These are phyloP conservation scores for Exophiala alcalophila DNA, from an alignment of 2,329 filamentous ascomycete genomes.

Conservation along the genomic window DNA sequence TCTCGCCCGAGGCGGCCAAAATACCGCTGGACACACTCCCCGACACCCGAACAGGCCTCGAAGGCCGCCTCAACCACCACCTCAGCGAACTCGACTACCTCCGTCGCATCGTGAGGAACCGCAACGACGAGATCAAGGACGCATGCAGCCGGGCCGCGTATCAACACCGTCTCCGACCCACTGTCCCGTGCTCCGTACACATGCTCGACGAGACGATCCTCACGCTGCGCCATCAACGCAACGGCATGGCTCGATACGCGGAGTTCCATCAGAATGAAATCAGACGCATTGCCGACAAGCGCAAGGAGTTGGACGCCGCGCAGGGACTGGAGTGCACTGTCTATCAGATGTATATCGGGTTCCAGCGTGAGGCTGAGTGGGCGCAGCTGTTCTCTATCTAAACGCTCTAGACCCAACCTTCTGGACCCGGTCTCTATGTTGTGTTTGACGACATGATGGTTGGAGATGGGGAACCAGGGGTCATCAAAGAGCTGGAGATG, in stretches of 20 bases:
- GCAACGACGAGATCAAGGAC: constrained; percentile 12
- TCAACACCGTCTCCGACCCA: constrained; percentile 5
- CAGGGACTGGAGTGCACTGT: constrained; percentile 22
- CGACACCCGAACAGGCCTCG: constrained; percentile 9
- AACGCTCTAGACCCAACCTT: neutral
- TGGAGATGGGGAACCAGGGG: too few species aligned
- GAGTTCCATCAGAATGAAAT: constrained; percentile 31
- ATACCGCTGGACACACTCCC: constrained; percentile 7
- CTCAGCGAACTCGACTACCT: constrained; percentile 8
- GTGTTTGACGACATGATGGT: too few species aligned
- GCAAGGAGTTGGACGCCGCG: constrained; percentile 19
- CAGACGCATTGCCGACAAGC: constrained; percentile 27
- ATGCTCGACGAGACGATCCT: constrained; percentile 10
- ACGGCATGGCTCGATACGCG: constrained; percentile 14
- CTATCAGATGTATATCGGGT: constrained; percentile 22
- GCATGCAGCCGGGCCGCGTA: constrained; percentile 8
- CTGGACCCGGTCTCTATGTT: neutral
- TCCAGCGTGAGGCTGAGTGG: constrained; percentile 22
- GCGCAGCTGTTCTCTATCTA: constrained; percentile 20
- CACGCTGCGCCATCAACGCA: constrained; percentile 16
- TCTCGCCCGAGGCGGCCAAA: constrained; percentile 2
- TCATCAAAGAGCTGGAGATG: too few species aligned
- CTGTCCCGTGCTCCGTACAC: neutral
- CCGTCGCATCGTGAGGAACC: constrained; percentile 8
- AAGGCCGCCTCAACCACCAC: constrained; percentile 11